Evolutionary conservation across 768 basidiomycete genomes (phyloP).

Genomic region (Candolleomyces eurysporus): DNA sequence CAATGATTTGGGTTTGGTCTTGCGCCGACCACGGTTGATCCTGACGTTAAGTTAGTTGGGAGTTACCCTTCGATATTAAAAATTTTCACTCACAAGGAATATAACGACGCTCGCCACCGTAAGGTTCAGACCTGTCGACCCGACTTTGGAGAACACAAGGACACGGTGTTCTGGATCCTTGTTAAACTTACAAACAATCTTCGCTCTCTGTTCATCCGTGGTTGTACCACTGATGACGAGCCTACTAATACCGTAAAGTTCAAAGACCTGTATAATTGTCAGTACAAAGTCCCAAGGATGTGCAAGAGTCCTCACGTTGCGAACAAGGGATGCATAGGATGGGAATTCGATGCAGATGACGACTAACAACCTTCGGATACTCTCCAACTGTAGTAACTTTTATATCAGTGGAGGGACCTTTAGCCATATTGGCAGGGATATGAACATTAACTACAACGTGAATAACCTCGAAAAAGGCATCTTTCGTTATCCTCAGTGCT

Average conservation of each 20-base stretch:
- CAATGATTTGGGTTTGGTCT: slow-evolving; percentile 1
- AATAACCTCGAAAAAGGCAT: no score
- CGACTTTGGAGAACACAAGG: slow-evolving; percentile 21
- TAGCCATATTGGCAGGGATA: no score
- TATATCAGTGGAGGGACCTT: no score
- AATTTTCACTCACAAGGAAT: slow-evolving; percentile 19
- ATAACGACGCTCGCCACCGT: slow-evolving; percentile 18
- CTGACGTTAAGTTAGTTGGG: background rate
- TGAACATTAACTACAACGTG: no score
- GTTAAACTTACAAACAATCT: slow-evolving; percentile 14
- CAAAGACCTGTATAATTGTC: no score
- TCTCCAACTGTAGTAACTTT: no score
- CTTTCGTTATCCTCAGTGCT: no score
- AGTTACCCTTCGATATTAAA: no score
- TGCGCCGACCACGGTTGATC: slow-evolving; percentile 10
- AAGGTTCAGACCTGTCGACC: slow-evolving; percentile 21
- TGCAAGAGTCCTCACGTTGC: slow-evolving; percentile 21
- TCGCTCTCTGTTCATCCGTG: slow-evolving; percentile 7
- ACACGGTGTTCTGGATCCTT: slow-evolving; percentile 6
- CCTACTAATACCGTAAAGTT: background rate
- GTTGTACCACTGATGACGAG: slow-evolving; percentile 16
- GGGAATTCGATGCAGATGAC: slow-evolving; percentile 22
- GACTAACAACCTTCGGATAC: no score
- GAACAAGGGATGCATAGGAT: slow-evolving; percentile 13
- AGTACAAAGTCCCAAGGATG: no score